Base-by-base conservation (phyloP, 768 basidiomycete genomes). In the Gelatoporia subvermispora region DNA sequence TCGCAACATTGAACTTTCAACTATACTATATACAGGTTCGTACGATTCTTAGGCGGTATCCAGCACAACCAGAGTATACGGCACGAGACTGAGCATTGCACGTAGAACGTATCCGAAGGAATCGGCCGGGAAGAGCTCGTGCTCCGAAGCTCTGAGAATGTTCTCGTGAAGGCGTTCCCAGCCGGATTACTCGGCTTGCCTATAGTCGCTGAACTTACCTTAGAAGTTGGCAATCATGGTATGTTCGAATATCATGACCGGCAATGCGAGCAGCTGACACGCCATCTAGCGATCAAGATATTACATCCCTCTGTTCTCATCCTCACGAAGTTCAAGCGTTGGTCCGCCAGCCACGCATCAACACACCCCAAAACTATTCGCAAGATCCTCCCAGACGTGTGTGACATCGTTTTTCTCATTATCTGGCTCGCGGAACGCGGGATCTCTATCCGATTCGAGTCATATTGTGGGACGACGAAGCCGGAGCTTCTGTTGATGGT, bases 311-410 rank as follows among this genome's bases (percentile, higher is more conserved):
- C 36, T 16, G 38, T 53, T 34, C 47, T 53, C 20, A 46, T 53
- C 20, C 43, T 53, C 8, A 45, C 47, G 18, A 53, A 53, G 41
- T 34, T 49, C 39, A 49, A 53, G 21, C 47, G 52, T 18, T 53
- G 52, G 52, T 48, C 48, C 16, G 18, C 38, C 34, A 25, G 17
- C 10, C 41, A 36, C 47, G 34, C 43, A 18, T 49, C 52, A 2
- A 53, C 52, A 8, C 43, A 43, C 22, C 48, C 43, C 5, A 35
- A 49, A 43, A 49, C 52, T 16, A 9, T 49, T 8, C 28, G 40
- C 10, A 53, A 53, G 35, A 36, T 20, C 5, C 39, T 38, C 1
- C 41, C 52, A 2, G 47, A 53, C 35, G 37, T 37, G 3, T 7
- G 8, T 35, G 52, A 53, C 39, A 49, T 53, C 38, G 18, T 41